phyloP scores from a whole-genome alignment of 805 yeast genomes.

The Candida orba region DNA sequence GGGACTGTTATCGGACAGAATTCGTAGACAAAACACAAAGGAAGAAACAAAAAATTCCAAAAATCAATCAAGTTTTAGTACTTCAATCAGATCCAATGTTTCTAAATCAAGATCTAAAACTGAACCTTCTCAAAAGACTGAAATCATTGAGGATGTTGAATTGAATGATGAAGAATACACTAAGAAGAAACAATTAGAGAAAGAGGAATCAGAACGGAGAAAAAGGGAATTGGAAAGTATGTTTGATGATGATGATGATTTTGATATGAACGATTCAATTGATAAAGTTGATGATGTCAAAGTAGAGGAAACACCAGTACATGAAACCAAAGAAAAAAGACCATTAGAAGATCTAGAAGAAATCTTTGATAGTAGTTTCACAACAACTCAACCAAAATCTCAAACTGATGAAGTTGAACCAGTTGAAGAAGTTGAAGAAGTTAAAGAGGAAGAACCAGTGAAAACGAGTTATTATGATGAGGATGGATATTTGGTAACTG shows the following conservation, averaged over 20 bases:
- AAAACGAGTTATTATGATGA: slow-evolving; percentile 33
- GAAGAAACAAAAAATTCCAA: slow-evolving; percentile 3
- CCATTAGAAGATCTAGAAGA: slow-evolving; percentile 13
- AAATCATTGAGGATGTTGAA: slow-evolving; percentile 10
- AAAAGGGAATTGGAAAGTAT: slow-evolving; percentile 26
- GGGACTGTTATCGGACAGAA: slow-evolving; percentile 12
- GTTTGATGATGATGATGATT: slow-evolving; percentile 28
- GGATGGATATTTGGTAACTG: slow-evolving; percentile 42
- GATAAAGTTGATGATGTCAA: not conserved
- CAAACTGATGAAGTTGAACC: not conserved
- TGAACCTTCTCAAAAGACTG: not conserved
- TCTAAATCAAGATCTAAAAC: slow-evolving; percentile 1
- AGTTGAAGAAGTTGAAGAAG: slow-evolving; percentile 1
- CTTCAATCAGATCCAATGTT: slow-evolving; percentile 6
- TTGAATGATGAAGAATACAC: slow-evolving; percentile 12
- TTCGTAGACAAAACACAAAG: slow-evolving; percentile 11
- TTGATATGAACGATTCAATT: not conserved
- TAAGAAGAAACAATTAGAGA: slow-evolving; percentile 7
- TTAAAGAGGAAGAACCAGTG: slow-evolving; percentile 6
- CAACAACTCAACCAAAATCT: slow-evolving; percentile 2
- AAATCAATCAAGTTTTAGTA: slow-evolving; percentile 12
- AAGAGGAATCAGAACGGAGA: slow-evolving; percentile 9
- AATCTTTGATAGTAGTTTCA: slow-evolving; percentile 3
- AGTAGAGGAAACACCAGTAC: not conserved
- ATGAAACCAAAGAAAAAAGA: slow-evolving; percentile 1